Percentiles rank a stretch among this genome's conserved stretches.
phyloP scores from a whole-genome alignment of 495 filamentous ascomycete species.

The Xylaria scruposa region DNA sequence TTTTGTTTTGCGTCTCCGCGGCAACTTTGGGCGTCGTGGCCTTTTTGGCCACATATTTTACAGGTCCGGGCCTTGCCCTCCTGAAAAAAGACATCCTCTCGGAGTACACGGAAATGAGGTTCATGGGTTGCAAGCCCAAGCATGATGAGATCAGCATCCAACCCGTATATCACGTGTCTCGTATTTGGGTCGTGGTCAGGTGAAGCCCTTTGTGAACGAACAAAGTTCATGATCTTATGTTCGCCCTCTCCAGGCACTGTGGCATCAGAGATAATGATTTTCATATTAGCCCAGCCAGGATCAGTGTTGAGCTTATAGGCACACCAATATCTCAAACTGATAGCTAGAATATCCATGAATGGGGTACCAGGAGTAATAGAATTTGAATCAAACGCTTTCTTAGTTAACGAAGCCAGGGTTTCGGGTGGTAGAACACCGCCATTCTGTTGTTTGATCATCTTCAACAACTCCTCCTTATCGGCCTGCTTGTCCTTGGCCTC shows the following conservation, averaged over 20 bases:
- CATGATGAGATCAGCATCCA: slow-evolving; percentile 99
- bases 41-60: slow-evolving; percentile 86
- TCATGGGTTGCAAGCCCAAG: slow-evolving; percentile 96
- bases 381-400: slow-evolving; percentile 98
- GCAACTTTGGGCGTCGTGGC: slow-evolving; percentile 85
- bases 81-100: slow-evolving; percentile 96
- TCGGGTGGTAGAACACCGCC: slow-evolving; percentile 65
- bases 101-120: slow-evolving; percentile 94
- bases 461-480: slow-evolving; percentile 84
- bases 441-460: slow-evolving; percentile 77
- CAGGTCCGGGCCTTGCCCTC: slow-evolving; percentile 82
- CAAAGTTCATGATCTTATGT: slow-evolving; percentile 99
- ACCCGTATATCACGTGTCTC: slow-evolving; percentile 91
- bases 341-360: slow-evolving; percentile 96
- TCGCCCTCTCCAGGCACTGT: slow-evolving; percentile 98
- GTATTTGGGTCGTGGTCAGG: slow-evolving; percentile 96
- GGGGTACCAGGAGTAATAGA: slow-evolving; percentile 97
- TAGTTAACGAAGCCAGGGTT: slow-evolving; percentile 67
- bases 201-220: slow-evolving; percentile 88
- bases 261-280: slow-evolving; percentile 97
- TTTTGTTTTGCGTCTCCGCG: slow-evolving; percentile 83
- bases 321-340: slow-evolving; percentile 93
- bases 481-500: slow-evolving; percentile 94
- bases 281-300: slow-evolving; percentile 94
- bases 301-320: slow-evolving; percentile 97